These are phyloP conservation scores for Solanum phureja DNA, from an alignment of 257 asterid genomes.

Conservation along the genomic window DNA sequence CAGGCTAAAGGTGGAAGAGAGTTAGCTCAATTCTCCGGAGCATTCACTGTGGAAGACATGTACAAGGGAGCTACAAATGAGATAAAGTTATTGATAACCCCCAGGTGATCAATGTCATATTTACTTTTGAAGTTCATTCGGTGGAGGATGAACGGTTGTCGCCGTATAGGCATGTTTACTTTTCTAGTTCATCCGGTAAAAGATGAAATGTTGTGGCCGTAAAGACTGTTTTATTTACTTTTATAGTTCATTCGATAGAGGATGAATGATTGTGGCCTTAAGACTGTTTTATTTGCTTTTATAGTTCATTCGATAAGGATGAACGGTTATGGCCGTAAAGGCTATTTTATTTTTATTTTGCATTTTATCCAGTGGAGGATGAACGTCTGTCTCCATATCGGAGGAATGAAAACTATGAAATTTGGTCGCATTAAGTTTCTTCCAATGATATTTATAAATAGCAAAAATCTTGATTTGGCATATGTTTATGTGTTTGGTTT, in stretches of 20 bases:
- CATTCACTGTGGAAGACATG: slow-evolving; percentile 43
- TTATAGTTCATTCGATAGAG: background rate
- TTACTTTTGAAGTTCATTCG: background rate
- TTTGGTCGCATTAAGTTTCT: background rate
- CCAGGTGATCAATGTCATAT: background rate
- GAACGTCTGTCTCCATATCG: background rate
- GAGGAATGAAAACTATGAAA: background rate
- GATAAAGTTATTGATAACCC: slow-evolving; percentile 36
- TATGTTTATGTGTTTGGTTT: background rate
- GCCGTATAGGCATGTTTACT: background rate
- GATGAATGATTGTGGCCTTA: rapidly evolving
- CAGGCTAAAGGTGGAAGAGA: slow-evolving; percentile 31
- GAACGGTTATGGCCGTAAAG: rapidly evolving
- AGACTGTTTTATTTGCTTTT: background rate
- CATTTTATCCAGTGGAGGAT: too few relatives aligned
- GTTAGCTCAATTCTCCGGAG: slow-evolving; percentile 21
- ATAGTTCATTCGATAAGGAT: background rate
- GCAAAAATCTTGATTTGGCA: background rate
- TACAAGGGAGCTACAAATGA: slow-evolving; percentile 63
- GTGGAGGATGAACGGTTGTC: background rate
- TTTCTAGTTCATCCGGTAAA: background rate
- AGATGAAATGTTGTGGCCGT: background rate
- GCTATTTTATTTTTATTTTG: background rate
- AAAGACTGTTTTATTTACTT: background rate
- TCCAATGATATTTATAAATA: background rate